Conservation (phyloP, 225 moss, liverwort and hornwort species). For the Marchantia paleacea region DNA sequence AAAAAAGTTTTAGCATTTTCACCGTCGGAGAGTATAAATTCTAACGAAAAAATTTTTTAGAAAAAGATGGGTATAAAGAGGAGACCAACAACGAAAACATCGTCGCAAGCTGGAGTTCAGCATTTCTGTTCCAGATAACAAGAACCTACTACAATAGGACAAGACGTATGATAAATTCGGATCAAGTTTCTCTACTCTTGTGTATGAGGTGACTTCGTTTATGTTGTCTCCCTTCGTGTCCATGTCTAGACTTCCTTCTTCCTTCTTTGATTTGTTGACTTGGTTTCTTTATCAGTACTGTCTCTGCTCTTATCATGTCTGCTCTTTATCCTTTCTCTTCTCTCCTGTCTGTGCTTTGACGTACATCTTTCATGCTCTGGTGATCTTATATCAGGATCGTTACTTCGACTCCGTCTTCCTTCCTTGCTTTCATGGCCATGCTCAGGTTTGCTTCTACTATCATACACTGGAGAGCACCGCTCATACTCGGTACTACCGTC, state of each 20-base stretch:
- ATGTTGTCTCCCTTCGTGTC: conserved; percentile 3
- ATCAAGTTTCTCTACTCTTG: conserved; percentile 18
- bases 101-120: too few relatives aligned
- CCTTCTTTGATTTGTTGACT: background rate
- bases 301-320: conserved; percentile 17
- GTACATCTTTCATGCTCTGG: background rate
- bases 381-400: conserved; percentile 14
- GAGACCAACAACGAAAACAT: too few relatives aligned
- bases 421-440: background rate
- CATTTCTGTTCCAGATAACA: background rate
- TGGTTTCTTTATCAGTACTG: conserved; percentile 2
- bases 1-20: too few relatives aligned
- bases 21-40: too few relatives aligned
- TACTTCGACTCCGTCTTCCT: conserved; percentile 4
- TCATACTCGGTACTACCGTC: background rate
- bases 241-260: conserved; percentile 18
- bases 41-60: too few relatives aligned
- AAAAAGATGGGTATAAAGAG: too few relatives aligned
- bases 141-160: background rate
- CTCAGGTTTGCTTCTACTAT: background rate
- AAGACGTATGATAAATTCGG: background rate
- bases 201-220: conserved; percentile 21
- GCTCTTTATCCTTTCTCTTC: conserved; percentile 9
- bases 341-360: conserved; percentile 1
- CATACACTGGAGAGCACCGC: background rate